A percentile compares a stretch with the other conserved stretches of the same genome.
phyloP scores from a whole-genome alignment of 768 basidiomycete species.

The Mycena filopes region DNA sequence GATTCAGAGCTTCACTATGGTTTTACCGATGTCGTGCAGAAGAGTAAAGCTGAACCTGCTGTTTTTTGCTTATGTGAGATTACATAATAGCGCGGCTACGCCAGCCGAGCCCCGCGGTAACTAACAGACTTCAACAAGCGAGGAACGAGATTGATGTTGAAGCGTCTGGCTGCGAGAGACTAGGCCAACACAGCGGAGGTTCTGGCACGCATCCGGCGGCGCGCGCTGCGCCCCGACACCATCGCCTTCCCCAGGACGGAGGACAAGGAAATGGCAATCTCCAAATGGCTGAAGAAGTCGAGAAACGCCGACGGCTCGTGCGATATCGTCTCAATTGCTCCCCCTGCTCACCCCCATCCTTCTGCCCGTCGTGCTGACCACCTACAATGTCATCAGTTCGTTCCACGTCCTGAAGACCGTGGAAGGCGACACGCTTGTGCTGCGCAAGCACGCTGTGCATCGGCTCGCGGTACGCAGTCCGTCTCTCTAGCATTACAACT shows the following conservation, averaged over 20 bases:
- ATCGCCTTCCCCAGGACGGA: not conserved
- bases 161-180: too few relatives aligned
- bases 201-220: not conserved
- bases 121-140: too few relatives aligned
- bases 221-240: not conserved
- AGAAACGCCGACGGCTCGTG: slow-evolving; percentile 2
- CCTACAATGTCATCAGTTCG: not conserved
- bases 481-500: not conserved
- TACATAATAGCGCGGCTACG: too few relatives aligned
- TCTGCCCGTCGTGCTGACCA: not conserved
- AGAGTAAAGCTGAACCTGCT: too few relatives aligned
- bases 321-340: slow-evolving; percentile 16
- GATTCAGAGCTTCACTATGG: too few relatives aligned
- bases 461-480: slow-evolving; percentile 9
- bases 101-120: too few relatives aligned
- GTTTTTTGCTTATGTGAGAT: too few relatives aligned
- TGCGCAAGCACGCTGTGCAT: not conserved
- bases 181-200: not conserved
- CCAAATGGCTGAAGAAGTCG: slow-evolving; percentile 8
- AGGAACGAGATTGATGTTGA: too few relatives aligned
- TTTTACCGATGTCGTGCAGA: too few relatives aligned
- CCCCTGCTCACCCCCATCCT: too few relatives aligned
- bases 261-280: not conserved
- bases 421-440: not conserved
- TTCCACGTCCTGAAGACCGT: not conserved